Evolutionary conservation across 257 asterid genomes (phyloP).

Genomic region (Solanum etuberosum): DNA sequence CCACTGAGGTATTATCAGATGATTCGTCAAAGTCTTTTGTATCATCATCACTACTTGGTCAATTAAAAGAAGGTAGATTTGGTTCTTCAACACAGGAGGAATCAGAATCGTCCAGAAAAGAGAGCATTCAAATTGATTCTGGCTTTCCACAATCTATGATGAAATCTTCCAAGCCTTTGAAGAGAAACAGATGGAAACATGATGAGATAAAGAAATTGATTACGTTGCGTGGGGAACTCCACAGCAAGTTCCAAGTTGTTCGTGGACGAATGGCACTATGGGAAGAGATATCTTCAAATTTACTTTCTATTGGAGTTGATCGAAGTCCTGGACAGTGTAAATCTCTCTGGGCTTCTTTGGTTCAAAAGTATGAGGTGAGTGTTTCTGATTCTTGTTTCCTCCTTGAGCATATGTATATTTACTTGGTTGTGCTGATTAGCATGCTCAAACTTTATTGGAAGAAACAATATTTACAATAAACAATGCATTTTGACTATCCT

Average conservation of each 20-base stretch:
- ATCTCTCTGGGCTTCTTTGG: conserved; percentile 92
- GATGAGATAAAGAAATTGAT: conserved; percentile 78
- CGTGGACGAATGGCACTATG: conserved; percentile 96
- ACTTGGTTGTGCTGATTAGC: background rate
- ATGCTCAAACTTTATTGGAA: background rate
- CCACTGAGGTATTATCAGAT: conserved; percentile 23
- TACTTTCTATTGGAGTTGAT: conserved; percentile 46
- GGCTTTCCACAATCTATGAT: conserved; percentile 21
- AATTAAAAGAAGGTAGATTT: conserved; percentile 6
- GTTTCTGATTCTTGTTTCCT: background rate
- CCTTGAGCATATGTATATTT: background rate
- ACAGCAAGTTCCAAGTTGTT: conserved; percentile 74
- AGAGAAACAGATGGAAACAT: conserved; percentile 84
- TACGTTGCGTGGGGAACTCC: conserved; percentile 71
- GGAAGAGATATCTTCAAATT: conserved; percentile 84
- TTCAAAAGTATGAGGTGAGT: conserved; percentile 86
- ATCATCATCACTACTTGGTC: conserved; percentile 16
- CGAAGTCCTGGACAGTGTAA: conserved; percentile 92
- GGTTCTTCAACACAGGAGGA: conserved; percentile 27
- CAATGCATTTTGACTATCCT: background rate
- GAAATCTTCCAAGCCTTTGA: conserved; percentile 41
- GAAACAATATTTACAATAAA: background rate
- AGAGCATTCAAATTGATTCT: conserved; percentile 27
- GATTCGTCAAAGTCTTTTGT: conserved; percentile 40
- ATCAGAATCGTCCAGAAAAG: conserved; percentile 19